Percentiles rank a stretch among this genome's conserved stretches.
Evolutionary conservation across 257 asterid species (phyloP).

Genomic region (Scutellaria galericulata): DNA sequence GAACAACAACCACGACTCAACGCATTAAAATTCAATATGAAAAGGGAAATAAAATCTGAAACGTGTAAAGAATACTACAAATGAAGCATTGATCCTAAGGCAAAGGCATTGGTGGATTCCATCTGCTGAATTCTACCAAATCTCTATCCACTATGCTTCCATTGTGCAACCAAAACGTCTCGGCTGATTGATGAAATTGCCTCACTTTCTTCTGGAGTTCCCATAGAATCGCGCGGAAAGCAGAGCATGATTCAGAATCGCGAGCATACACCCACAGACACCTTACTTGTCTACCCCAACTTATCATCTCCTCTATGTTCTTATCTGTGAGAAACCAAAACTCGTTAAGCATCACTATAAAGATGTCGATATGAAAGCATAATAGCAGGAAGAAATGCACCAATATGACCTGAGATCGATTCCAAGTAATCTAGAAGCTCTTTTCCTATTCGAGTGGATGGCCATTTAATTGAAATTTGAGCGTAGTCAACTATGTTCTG

Average conservation of each 20-base stretch:
- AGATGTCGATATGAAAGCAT: background rate
- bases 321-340: constrained; percentile 54
- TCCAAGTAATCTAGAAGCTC: constrained; percentile 79
- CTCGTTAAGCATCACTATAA: background rate
- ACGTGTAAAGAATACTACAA: background rate
- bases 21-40: background rate
- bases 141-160: constrained; percentile 72
- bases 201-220: constrained; percentile 93
- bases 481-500: constrained; percentile 78
- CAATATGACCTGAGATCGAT: constrained; percentile 75
- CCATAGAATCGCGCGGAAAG: constrained; percentile 78
- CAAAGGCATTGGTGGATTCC: constrained; percentile 80
- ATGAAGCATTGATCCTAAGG: constrained; percentile 48
- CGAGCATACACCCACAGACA: constrained; percentile 82
- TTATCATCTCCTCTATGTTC: constrained; percentile 74
- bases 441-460: constrained; percentile 72
- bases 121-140: constrained; percentile 73
- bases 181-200: constrained; percentile 84
- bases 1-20: background rate
- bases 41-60: background rate
- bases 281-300: constrained; percentile 71
- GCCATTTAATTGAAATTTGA: constrained; percentile 91
- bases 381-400: background rate
- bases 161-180: constrained; percentile 95
- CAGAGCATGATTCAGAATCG: constrained; percentile 82